phyloP scores from a whole-genome alignment of 495 filamentous ascomycete genomes.

The Tuber calosporum region DNA sequence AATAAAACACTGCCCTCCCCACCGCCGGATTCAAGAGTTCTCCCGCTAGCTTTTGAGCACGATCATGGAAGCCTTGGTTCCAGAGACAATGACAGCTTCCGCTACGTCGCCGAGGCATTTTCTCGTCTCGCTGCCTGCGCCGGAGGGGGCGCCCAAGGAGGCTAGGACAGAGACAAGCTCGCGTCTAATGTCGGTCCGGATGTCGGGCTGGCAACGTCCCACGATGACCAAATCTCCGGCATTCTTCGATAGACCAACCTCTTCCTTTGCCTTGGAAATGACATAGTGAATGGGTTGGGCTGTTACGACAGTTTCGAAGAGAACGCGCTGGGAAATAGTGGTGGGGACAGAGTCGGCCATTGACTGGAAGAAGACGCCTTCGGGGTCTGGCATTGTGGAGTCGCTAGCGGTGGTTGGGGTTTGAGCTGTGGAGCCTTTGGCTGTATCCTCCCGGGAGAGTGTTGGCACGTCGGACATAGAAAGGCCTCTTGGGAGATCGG shows the following conservation, averaged over 20 bases:
- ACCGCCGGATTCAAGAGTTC: constrained; percentile 15
- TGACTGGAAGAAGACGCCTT: constrained; percentile 57
- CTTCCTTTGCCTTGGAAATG: constrained; percentile 50
- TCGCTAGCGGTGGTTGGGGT: background rate
- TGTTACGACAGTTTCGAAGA: constrained; percentile 47
- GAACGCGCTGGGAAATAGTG: constrained; percentile 55
- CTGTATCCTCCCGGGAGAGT: constrained; percentile 29
- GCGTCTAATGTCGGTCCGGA: constrained; percentile 32
- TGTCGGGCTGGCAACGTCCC: constrained; percentile 50
- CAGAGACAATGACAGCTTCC: constrained; percentile 55
- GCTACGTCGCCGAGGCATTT: constrained; percentile 63
- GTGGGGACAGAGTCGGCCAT: constrained; percentile 57
- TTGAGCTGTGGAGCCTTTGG: constrained; percentile 20
- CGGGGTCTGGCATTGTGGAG: constrained; percentile 42
- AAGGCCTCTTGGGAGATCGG: constrained; percentile 25
- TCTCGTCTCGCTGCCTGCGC: constrained; percentile 48
- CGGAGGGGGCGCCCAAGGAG: constrained; percentile 34
- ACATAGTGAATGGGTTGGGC: constrained; percentile 39
- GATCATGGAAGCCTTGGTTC: constrained; percentile 65
- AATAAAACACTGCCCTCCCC: background rate
- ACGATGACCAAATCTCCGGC: constrained; percentile 73
- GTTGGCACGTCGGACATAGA: constrained; percentile 34
- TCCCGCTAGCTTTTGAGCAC: constrained; percentile 64
- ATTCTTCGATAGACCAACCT: constrained; percentile 59
- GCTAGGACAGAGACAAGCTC: constrained; percentile 35